These are phyloP conservation scores for Waitea zeae DNA, from an alignment of 1,284 basidiomycete species.

Conservation along the genomic window DNA sequence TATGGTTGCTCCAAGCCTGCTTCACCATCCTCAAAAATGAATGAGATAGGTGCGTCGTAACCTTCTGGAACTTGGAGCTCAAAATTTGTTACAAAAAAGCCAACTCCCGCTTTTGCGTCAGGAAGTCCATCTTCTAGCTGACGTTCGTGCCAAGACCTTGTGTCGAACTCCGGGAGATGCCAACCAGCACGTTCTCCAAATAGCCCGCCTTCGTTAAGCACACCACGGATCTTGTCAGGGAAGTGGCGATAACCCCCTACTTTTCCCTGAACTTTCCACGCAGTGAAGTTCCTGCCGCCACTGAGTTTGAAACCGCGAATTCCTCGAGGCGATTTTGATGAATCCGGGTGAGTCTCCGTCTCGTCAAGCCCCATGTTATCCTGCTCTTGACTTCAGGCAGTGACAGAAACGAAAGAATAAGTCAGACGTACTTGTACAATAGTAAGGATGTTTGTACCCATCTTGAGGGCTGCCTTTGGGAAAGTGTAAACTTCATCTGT, in stretches of 20 bases:
- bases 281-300: conserved; percentile 35
- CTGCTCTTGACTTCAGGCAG: conserved; percentile 14
- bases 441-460: conserved; percentile 50
- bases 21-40: conserved; percentile 50
- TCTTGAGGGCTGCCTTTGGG: conserved; percentile 29
- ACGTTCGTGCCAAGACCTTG: conserved; percentile 36
- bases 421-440: conserved; percentile 37
- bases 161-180: conserved; percentile 65
- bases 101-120: conserved; percentile 37
- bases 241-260: conserved; percentile 57
- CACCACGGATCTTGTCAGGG: conserved; percentile 48
- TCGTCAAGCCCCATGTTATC: conserved; percentile 72
- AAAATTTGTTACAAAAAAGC: conserved; percentile 66
- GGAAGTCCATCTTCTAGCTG: conserved; percentile 40
- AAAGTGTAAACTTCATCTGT: conserved; percentile 48
- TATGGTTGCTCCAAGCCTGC: conserved; percentile 46
- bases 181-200: conserved; percentile 65
- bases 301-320: conserved; percentile 58
- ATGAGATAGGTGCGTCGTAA: conserved; percentile 47
- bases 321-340: conserved; percentile 52
- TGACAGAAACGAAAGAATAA: not conserved
- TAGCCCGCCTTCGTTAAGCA: conserved; percentile 69
- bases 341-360: conserved; percentile 20
- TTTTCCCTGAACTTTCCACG: conserved; percentile 76
- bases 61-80: conserved; percentile 37